Evolutionary conservation across 2,329 filamentous ascomycete species (phyloP), one percentile per base, ranked within the genome.

Genomic region (Amesomyces nigricolor): DNA sequence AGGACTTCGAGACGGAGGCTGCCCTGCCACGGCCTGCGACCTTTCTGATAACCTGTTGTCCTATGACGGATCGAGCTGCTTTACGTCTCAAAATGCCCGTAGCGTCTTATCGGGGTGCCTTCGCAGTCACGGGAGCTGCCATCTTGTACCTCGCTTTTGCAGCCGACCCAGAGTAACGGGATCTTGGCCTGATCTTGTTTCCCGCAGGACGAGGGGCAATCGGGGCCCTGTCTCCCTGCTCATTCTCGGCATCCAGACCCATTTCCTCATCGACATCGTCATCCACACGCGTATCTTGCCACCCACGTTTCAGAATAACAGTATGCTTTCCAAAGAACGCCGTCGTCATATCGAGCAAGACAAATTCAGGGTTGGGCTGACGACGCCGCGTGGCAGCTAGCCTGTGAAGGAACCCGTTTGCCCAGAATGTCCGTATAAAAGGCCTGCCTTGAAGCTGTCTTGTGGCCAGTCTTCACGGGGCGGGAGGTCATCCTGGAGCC

Each of bases 361-460:
- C 37, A 43, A 50, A 57, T 54, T 57, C 37, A 16, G 47, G 51
- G 55, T 53, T 57, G 14, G 42, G 55, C 46, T 57, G 32, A 43
- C 22, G 46, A 50, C 47, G 40, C 35, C 44, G 32, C 22, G 30
- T 57, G 11, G 30, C 16, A 53, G 51, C 50, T 47, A 57, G 39
- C 45, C n/a, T 53, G n/a, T 32, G 51, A 26, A 55, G 53, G 53
- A 57, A 57, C 30, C 45, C 46, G 40, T 53, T 53, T 11, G 40
- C 39, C 51, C 17, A 57, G n/a, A 57, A 57, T 49, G 43, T 57
- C 46, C 47, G 32, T 53, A 16, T 57, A 40, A 57, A 57, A 53
- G 55, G 55, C 55, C 51, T 52, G 38, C 55, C 32, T 39, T 57
- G 39, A 57, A 57, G 43, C 40, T 57, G 22, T 57, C 55, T 38